phyloP scores from a whole-genome alignment of 176 grass and related monocot genomes.

The Metroxylon sagu region DNA sequence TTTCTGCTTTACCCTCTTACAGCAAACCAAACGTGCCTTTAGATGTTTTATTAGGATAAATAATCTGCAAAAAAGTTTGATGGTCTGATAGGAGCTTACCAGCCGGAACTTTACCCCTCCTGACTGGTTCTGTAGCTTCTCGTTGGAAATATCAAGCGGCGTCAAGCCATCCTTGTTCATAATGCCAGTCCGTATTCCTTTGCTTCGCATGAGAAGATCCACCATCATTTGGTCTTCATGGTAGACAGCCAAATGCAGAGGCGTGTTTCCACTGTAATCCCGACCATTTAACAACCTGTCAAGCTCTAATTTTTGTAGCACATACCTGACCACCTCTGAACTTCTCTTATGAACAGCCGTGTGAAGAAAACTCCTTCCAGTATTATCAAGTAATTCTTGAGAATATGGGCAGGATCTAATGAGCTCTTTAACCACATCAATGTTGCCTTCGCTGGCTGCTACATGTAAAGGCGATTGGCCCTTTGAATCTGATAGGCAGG shows the following conservation, averaged over 20 bases:
- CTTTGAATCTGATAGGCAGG: slow-evolving; percentile 35
- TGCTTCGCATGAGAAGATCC: slow-evolving; percentile 42
- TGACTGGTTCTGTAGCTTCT: too few relatives aligned
- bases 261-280: slow-evolving; percentile 68
- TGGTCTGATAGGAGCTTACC: too few relatives aligned
- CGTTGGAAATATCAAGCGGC: slow-evolving; percentile 49
- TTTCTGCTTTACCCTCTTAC: too few relatives aligned
- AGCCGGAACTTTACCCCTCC: too few relatives aligned
- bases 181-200: slow-evolving; percentile 30
- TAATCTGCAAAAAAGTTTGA: too few relatives aligned
- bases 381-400: slow-evolving; percentile 58
- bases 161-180: slow-evolving; percentile 57
- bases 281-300: slow-evolving; percentile 50
- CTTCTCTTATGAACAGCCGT: slow-evolving; percentile 38
- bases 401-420: slow-evolving; percentile 39
- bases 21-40: too few relatives aligned
- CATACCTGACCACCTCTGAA: slow-evolving; percentile 36
- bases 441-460: too few relatives aligned
- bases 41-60: too few relatives aligned
- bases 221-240: slow-evolving; percentile 38
- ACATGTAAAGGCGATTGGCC: slow-evolving; percentile 54
- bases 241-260: slow-evolving; percentile 53
- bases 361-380: slow-evolving; percentile 65
- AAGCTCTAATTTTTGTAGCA: slow-evolving; percentile 29
- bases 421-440: slow-evolving; percentile 43